Evolutionary conservation across 73 alveolate species (phyloP).

Genomic region (Symbiodinium pilosum): DNA sequence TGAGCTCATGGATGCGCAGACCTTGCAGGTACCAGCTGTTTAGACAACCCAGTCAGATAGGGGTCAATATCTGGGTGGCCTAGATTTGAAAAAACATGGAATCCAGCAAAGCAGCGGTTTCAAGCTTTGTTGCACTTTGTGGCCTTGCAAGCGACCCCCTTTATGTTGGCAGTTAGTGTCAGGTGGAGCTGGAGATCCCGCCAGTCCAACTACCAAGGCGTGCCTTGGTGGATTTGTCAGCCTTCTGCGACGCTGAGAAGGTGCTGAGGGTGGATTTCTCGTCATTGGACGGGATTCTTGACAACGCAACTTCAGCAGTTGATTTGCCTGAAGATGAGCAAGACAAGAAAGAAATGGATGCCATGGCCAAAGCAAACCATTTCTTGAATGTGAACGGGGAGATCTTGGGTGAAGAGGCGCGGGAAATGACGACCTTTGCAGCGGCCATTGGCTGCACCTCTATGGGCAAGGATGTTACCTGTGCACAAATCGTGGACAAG

Average conservation of each 20-base stretch:
- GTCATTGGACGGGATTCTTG: neutral
- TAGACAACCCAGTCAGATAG: too few species aligned
- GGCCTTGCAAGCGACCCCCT: neutral
- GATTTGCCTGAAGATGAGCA: neutral
- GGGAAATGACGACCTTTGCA: neutral
- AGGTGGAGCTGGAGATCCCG: neutral
- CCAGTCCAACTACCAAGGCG: neutral
- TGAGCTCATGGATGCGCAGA: too few species aligned
- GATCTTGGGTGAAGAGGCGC: neutral
- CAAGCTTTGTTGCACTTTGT: too few species aligned
- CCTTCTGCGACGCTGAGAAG: neutral
- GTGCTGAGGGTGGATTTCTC: neutral
- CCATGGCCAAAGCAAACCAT: neutral
- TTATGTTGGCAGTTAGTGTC: neutral
- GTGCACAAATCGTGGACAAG: neutral
- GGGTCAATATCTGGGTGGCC: neutral
- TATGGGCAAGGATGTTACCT: neutral
- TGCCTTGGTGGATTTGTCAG: neutral
- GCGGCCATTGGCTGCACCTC: neutral
- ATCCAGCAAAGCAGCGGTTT: neutral
- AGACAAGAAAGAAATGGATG: neutral
- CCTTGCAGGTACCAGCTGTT: too few species aligned
- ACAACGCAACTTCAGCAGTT: neutral
- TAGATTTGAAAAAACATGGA: neutral
- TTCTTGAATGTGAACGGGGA: neutral